These are phyloP conservation scores for Polysphondylium violaceum DNA, from an alignment of 78 protist species.

Conservation along the genomic window DNA sequence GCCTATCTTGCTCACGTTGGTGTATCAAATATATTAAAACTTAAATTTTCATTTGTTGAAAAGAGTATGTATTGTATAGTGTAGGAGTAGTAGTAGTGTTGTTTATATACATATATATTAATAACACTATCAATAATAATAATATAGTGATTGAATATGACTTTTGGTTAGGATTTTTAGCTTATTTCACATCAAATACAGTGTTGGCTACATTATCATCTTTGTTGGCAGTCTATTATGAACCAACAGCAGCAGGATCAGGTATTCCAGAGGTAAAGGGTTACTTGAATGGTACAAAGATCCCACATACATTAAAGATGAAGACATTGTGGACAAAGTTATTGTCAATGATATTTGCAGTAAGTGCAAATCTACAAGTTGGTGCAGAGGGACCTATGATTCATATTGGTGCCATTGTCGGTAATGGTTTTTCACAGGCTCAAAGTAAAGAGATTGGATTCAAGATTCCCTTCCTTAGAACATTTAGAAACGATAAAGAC, in stretches of 20 bases:
- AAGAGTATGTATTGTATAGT: background rate
- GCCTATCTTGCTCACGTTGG: slow-evolving; percentile 47
- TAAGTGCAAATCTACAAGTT: slow-evolving; percentile 60
- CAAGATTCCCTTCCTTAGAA: slow-evolving; percentile 49
- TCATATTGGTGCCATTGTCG: slow-evolving; percentile 91
- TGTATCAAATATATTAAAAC: slow-evolving; percentile 25
- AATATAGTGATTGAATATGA: slow-evolving; percentile 4
- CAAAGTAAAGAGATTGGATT: slow-evolving; percentile 79
- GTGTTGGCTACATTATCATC: slow-evolving; percentile 61
- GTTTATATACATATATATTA: background rate
- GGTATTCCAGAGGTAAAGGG: slow-evolving; percentile 95
- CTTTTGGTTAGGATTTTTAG: slow-evolving; percentile 44
- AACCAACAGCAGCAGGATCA: slow-evolving; percentile 90
- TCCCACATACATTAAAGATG: slow-evolving; percentile 55
- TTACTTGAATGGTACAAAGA: slow-evolving; percentile 82
- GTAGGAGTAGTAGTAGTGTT: too few relatives aligned
- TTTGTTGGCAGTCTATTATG: slow-evolving; percentile 69
- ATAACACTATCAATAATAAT: background rate
- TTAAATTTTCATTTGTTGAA: slow-evolving; percentile 37
- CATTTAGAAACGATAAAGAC: slow-evolving; percentile 91
- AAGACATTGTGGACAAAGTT: slow-evolving; percentile 85
- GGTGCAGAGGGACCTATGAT: slow-evolving; percentile 95
- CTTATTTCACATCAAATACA: slow-evolving; percentile 48
- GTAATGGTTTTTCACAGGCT: slow-evolving; percentile 92
- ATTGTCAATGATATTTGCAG: slow-evolving; percentile 81